Percentiles rank a stretch among this genome's conserved stretches.
phyloP scores from a whole-genome alignment of 306 rosid species.

The Acmispon strigosus region DNA sequence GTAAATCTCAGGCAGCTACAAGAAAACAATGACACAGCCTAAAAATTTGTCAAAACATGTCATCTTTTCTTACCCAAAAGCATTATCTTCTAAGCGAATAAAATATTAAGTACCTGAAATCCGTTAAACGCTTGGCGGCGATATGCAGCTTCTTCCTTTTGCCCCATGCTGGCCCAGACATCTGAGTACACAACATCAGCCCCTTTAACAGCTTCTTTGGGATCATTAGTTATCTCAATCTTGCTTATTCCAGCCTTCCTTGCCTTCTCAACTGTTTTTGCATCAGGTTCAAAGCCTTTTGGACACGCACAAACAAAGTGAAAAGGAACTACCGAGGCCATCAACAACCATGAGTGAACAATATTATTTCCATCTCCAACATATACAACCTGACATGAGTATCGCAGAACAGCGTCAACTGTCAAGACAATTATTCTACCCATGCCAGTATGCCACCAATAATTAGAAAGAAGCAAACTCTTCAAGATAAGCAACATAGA shows the following conservation, averaged over 20 bases:
- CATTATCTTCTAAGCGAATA: not conserved
- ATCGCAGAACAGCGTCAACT: not conserved
- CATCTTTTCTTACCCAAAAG: not conserved
- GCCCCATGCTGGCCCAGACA: constrained; percentile 99
- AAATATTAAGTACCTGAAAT: constrained; percentile 62
- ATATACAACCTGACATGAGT: constrained; percentile 68
- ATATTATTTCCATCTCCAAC: constrained; percentile 98
- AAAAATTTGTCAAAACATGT: not conserved
- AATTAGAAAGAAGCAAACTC: constrained; percentile 10
- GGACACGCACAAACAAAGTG: constrained; percentile 95
- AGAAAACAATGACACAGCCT: not conserved
- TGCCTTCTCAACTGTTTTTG: constrained; percentile 73
- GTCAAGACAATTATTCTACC: constrained; percentile 10
- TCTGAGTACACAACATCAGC: constrained; percentile 85
- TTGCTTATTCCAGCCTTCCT: constrained; percentile 80
- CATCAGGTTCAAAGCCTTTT: constrained; percentile 89
- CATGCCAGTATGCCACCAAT: not conserved
- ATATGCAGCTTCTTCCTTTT: constrained; percentile 89
- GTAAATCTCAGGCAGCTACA: not conserved
- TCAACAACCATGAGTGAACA: constrained; percentile 93
- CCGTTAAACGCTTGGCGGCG: constrained; percentile 72
- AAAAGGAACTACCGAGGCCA: constrained; percentile 85
- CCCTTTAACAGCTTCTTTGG: constrained; percentile 86
- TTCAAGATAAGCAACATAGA: constrained; percentile 16
- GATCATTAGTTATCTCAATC: constrained; percentile 84